Evolutionary conservation across 176 grass and related monocot species (phyloP), one percentile per base, ranked within the genome.

Genomic region (Eremochloa ophiuroides): DNA sequence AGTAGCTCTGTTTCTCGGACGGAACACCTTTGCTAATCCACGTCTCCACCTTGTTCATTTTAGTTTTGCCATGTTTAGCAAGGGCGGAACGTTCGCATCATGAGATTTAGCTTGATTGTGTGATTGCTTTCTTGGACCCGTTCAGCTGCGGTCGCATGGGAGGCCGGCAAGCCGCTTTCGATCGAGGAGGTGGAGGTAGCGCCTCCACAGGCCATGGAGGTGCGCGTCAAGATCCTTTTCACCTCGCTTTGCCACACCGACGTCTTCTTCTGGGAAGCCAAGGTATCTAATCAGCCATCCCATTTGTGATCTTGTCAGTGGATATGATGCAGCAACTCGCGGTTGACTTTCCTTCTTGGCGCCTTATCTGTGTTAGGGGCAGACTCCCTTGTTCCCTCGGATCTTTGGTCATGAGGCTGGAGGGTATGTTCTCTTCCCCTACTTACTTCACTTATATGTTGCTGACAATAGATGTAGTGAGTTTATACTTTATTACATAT

Each of bases 221-320:
- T 93, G 14, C 88, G 88, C 44, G 18, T 97, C 61, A 97, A 93
- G 72, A 87, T 91, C 77, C 89, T 91, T 40, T 97, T 66, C 79
- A 91, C 89, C 62, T 40, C 91, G 7, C 94, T 97, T 83, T 97
- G 91, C 81, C 94, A 91, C 84, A 94, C 91, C 47, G 94, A 97
- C 29, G 87, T 97, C 82, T 93, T 72, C 88, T 97, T 97, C 83
- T 97, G 94, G 94, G 94, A 97, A 67, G 91, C 94, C 27, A 97
- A 93, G 91, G 94, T 97, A 87, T 77, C 17, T 53, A 66, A 29
- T 84, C 77, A 23, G 1, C 4, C 79, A 73, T 78, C 73, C 34
- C 13, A 7, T 10, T 0, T 8, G 3, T 34, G 34, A 12, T 12
- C 40, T 62, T 2, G 14, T 28, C 64, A 61, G 23, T n/a, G 37